Conservation (phyloP, 352 stramenopile genomes). For the Globisporangium camurandrum region DNA sequence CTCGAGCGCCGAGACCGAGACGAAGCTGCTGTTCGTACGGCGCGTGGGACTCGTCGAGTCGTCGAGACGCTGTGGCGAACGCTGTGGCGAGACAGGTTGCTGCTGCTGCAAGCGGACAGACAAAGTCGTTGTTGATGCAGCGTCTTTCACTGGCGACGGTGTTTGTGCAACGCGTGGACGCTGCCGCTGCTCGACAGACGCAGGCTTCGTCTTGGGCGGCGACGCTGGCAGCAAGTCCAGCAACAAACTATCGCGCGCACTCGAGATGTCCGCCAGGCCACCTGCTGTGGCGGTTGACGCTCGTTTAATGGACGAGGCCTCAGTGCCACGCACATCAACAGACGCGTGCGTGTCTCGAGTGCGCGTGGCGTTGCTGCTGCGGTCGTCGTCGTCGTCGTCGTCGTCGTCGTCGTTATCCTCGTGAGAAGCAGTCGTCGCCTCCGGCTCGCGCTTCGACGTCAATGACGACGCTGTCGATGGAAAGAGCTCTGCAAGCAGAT, state of each 20-base stretch:
- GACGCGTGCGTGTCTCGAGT: too few relatives aligned
- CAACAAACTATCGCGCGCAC: slow-evolving; percentile 42
- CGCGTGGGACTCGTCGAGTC: slow-evolving; percentile 4
- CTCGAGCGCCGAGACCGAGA: not conserved
- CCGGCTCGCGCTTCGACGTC: too few relatives aligned
- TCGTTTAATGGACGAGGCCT: slow-evolving; percentile 1
- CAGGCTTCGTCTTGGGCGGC: slow-evolving; percentile 23
- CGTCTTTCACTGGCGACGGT: slow-evolving; percentile 16
- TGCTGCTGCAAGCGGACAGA: slow-evolving; percentile 1
- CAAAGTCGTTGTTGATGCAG: not conserved
- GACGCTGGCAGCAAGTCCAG: slow-evolving; percentile 42
- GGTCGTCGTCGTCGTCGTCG: too few relatives aligned
- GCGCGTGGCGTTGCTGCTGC: not conserved
- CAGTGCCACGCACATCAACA: too few relatives aligned
- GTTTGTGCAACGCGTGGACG: slow-evolving; percentile 8
- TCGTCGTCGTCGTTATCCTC: too few relatives aligned
- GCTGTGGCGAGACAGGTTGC: slow-evolving; percentile 5
- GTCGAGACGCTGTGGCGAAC: slow-evolving; percentile 1
- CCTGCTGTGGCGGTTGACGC: too few relatives aligned
- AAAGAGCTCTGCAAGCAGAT: slow-evolving; percentile 20
- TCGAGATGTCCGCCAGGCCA: slow-evolving; percentile 12
- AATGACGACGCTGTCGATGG: slow-evolving; percentile 1
- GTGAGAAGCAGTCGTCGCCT: too few relatives aligned
- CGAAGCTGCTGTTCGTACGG: slow-evolving; percentile 5
- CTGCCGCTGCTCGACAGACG: slow-evolving; percentile 4